Evolutionary conservation across 2,329 filamentous ascomycete species (phyloP), one percentile per base, ranked within the genome.

Genomic region (Cladosporium sp.): DNA sequence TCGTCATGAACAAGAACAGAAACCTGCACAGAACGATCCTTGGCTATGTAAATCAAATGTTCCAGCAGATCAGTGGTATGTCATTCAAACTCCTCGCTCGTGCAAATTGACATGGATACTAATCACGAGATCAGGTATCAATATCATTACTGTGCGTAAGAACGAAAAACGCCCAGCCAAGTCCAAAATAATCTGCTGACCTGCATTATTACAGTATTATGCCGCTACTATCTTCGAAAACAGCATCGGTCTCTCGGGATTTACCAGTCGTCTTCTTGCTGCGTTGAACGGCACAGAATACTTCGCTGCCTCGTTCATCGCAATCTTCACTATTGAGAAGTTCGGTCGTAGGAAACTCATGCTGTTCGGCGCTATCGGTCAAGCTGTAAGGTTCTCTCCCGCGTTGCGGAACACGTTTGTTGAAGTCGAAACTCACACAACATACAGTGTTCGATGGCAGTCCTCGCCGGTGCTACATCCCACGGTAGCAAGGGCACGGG

Each of bases 261-360:
- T 76, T 51, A 78, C 83, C 51, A 75, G 58, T 25, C 75, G 79
- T 7, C 73, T 82, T n/a, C 68, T 83, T 8, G 78, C 80, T n/a
- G 80, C 79, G 3, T 75, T 74, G 63, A 82, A 82, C 61, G 80
- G 80, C 36, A 82, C 79, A 0, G 79, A 81, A 60, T 82, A 82
- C 66, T 82, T 82, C 63, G 55, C 80, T 22, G 69, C 69, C 1
- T 81, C 78, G 1, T 76, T 75, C 69, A 68, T 82, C 22, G 75
- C 79, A 2, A 74, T 82, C 34, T 80, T 80, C 61, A 75, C 76
- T 11, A 76, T 82, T 59, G 79, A 82, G 64, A 75, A 73, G 52
- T 70, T 80, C 55, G 79, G 79, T 14, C 76, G 88, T 28, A 81
- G 88, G 17, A 82, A 83, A 67, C 80, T 91, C 61, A 90, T 92